Evolutionary conservation across 257 asterid species (phyloP), one percentile per base, ranked within the genome.

Genomic region (Petrea volubilis): DNA sequence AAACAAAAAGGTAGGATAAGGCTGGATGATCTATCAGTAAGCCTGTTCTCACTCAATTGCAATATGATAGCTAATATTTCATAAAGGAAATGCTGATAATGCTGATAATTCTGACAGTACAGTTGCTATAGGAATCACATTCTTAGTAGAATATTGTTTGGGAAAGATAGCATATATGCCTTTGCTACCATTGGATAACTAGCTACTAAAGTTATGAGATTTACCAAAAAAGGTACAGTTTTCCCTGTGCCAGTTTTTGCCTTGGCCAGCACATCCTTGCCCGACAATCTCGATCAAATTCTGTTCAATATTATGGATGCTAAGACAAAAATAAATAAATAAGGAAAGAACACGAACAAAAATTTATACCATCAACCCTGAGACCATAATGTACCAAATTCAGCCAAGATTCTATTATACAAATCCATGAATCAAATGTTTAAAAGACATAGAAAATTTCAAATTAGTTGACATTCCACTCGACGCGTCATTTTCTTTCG

Each of bases 211-310:
- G 43, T 46, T 17, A 41, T 68, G 65, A 44, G 51, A 44, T 58
- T 84, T 88, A 93, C 98, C 97, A 94, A 77, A 84, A 91, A 94
- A 27, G 99, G 97, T 61, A 94, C 97, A 13, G 99, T 94, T 80
- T 94, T 94, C 70, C 99, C 97, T 1, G 99, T 94, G 82, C 99
- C 99, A 73, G 99, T 94, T 84, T 62, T 94, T 80, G 99, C 99
- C 85, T 94, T 94, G 86, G 97, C 99, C 74, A 94, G 79, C 72
- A 93, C 97, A 82, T 93, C 98, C 85, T 93, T 91, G 21, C 98
- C 98, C 90, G 82, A 31, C 69, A 75, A 71, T 72, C 38, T 67
- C 59, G n/a, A n/a, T n/a, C n/a, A n/a, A n/a, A n/a, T n/a, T n/a
- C n/a, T n/a, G n/a, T n/a, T n/a, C n/a, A n/a, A n/a, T n/a, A n/a